phyloP scores from a whole-genome alignment of 192 early-diverging fungal species.

The Linnemannia exigua region DNA sequence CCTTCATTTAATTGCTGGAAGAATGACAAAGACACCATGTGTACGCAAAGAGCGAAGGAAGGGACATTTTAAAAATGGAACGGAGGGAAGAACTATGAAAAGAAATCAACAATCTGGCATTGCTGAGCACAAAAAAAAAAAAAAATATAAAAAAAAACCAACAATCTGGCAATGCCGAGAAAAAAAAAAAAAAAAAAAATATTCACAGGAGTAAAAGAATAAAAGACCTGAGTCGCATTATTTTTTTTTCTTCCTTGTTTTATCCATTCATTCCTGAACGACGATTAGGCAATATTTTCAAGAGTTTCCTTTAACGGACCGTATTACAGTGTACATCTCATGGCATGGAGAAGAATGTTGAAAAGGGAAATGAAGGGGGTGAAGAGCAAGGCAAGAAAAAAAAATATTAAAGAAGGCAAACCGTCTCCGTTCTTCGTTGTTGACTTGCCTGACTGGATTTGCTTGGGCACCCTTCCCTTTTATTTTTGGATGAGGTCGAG shows the following conservation, averaged over 20 bases:
- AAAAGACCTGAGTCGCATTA: not conserved
- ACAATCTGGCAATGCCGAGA: not conserved
- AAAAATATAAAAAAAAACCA: not conserved
- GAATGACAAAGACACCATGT: conserved; percentile 7
- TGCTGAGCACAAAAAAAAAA: not conserved
- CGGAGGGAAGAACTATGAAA: not conserved
- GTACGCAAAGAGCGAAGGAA: not conserved
- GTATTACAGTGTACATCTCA: not conserved
- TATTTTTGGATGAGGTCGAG: not conserved
- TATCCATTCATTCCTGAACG: not conserved
- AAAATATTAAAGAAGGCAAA: not conserved
- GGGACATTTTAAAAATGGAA: not conserved
- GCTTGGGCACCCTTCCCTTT: not conserved
- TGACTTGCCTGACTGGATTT: not conserved
- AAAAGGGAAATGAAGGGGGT: not conserved
- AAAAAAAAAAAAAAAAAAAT: not conserved
- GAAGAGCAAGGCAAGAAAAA: not conserved
- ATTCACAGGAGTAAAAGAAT: not conserved
- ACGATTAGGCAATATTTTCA: not conserved
- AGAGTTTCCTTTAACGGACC: not conserved
- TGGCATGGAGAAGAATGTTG: not conserved
- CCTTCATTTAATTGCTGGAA: not conserved
- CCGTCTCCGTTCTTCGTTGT: not conserved
- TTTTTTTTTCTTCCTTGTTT: not conserved
- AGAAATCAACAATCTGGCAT: too few relatives aligned